A percentile compares a stretch with the other conserved stretches of the same genome.
phyloP scores from a whole-genome alignment of 2,329 filamentous ascomycete genomes.

The Botryosphaeria dothidea region DNA sequence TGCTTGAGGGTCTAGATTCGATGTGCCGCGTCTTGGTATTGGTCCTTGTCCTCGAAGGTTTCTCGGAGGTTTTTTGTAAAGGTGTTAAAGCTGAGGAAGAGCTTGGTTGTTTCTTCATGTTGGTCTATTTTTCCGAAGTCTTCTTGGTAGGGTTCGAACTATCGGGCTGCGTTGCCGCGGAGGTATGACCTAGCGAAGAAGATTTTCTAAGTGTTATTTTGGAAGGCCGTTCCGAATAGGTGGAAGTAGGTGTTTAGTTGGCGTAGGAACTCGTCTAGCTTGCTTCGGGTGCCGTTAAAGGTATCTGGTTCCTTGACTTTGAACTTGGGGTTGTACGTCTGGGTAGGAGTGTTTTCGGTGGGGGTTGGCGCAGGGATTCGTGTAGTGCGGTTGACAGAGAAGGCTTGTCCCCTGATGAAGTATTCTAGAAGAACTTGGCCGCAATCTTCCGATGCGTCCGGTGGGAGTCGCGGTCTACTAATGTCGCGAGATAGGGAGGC shows the following conservation, averaged over 20 bases:
- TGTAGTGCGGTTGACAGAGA: not conserved
- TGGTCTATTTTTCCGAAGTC: not conserved
- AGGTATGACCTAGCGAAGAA: not conserved
- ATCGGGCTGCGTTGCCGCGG: not conserved
- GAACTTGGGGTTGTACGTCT: not conserved
- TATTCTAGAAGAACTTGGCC: too few relatives aligned
- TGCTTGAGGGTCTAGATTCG: not conserved
- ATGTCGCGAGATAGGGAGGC: not conserved
- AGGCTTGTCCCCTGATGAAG: too few relatives aligned
- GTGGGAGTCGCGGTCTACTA: not conserved
- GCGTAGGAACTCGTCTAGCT: not conserved
- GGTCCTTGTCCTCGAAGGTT: not conserved
- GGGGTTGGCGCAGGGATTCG: not conserved
- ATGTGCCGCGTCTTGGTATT: not conserved
- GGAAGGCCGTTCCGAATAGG: not conserved
- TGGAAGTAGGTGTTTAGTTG: not conserved
- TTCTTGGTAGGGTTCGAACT: not conserved
- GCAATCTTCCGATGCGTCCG: fast-evolving
- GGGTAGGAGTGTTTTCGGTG: not conserved
- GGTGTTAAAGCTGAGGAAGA: not conserved
- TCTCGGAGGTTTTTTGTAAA: not conserved
- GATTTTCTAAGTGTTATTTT: not conserved
- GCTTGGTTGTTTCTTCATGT: not conserved
- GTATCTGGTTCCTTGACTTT: not conserved
- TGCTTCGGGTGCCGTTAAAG: not conserved